Conservation (phyloP, 2,329 filamentous ascomycete genomes). For the Clonostachys chloroleuca region DNA sequence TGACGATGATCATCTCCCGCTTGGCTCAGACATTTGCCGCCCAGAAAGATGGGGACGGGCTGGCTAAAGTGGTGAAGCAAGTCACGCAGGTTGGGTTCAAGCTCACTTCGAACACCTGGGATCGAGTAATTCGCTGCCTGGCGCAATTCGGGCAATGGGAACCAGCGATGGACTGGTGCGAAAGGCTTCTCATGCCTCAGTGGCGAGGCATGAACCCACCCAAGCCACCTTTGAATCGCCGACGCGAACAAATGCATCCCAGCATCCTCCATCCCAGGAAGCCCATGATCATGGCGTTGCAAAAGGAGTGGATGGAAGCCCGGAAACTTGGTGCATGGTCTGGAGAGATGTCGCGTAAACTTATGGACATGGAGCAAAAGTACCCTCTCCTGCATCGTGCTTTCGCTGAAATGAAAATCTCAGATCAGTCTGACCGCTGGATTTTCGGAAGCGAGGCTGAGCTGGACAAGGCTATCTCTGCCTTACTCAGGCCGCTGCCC, state of each 20-base stretch:
- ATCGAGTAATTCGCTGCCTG: slow-evolving; percentile 67
- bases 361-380: slow-evolving; percentile 27
- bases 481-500: slow-evolving; percentile 19
- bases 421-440: slow-evolving; percentile 17
- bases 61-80: slow-evolving; percentile 47
- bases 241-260: slow-evolving; percentile 16
- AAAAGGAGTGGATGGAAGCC: slow-evolving; percentile 44
- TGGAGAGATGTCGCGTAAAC: slow-evolving; percentile 29
- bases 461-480: slow-evolving; percentile 16
- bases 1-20: slow-evolving; percentile 41
- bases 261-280: slow-evolving; percentile 21
- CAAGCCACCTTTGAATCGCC: slow-evolving; percentile 17
- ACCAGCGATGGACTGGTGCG: slow-evolving; percentile 70
- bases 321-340: slow-evolving; percentile 45
- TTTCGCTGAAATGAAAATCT: slow-evolving; percentile 23
- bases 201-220: slow-evolving; percentile 54
- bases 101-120: slow-evolving; percentile 77
- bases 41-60: slow-evolving; percentile 33
- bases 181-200: slow-evolving; percentile 70
- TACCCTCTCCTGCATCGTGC: slow-evolving; percentile 36
- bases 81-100: slow-evolving; percentile 64
- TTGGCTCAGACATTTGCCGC: slow-evolving; percentile 40
- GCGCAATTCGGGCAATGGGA: slow-evolving; percentile 52
- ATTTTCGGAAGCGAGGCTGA: slow-evolving; percentile 12
- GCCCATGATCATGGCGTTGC: slow-evolving; percentile 39